A percentile compares a stretch with the other conserved stretches of the same genome.
Evolutionary conservation across 2,329 filamentous ascomycete species (phyloP).

Genomic region (Didymella sp.): DNA sequence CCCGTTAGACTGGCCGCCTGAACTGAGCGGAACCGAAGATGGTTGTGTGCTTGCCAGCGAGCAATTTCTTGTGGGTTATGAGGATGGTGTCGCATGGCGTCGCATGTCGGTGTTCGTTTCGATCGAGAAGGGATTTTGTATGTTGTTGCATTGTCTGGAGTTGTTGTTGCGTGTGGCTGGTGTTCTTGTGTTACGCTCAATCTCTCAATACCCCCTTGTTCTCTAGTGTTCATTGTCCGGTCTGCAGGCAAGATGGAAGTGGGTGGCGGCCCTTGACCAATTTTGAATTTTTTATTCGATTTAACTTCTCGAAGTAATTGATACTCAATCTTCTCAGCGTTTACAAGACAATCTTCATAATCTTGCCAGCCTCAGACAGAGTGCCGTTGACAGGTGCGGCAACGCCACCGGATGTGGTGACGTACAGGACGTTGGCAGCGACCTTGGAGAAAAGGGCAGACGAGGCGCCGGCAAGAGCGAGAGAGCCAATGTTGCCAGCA

Average conservation of each 20-base stretch:
- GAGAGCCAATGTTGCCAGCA: slow-evolving; percentile 13
- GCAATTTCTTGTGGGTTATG: neutral
- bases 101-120: neutral
- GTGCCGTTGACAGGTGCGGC: slow-evolving; percentile 19
- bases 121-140: neutral
- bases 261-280: neutral
- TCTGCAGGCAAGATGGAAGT: neutral
- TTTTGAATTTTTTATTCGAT: neutral
- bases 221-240: neutral
- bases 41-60: neutral
- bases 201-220: slow-evolving; percentile 11
- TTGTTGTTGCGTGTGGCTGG: neutral
- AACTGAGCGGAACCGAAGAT: slow-evolving; percentile 3
- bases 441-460: slow-evolving; percentile 18
- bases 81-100: neutral
- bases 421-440: slow-evolving; percentile 16
- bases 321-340: neutral
- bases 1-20: slow-evolving; percentile 13
- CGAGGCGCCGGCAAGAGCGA: slow-evolving; percentile 16
- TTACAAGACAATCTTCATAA: slow-evolving; percentile 17
- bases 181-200: neutral
- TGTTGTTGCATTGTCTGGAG: slow-evolving; percentile 1
- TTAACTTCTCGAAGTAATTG: neutral
- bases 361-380: slow-evolving; percentile 18
- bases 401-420: slow-evolving; percentile 20